Percentiles rank a stretch among this genome's conserved stretches.
Conservation (phyloP, 2,329 filamentous ascomycete genomes). For the Diaporthe capsici region DNA sequence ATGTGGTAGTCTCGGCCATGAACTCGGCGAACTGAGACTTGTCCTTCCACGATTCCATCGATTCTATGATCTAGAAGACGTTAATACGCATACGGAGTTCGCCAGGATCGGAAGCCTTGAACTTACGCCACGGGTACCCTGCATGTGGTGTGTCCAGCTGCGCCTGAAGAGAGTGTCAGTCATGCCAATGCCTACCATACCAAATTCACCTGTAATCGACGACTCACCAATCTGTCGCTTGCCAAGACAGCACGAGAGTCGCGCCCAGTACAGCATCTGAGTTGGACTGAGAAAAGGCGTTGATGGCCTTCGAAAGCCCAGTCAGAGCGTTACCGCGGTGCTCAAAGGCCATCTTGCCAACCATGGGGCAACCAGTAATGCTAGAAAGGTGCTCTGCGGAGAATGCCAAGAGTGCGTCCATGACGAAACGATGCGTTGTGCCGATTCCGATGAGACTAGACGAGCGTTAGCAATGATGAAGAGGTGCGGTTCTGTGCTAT, state of each 20-base stretch:
- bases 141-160: conserved; percentile 93
- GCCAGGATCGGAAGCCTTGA: background rate
- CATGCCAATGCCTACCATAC: background rate
- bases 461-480: conserved; percentile 41
- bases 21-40: conserved; percentile 89
- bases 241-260: conserved; percentile 94
- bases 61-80: conserved; percentile 78
- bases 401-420: conserved; percentile 92
- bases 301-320: conserved; percentile 89
- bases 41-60: conserved; percentile 93
- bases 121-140: conserved; percentile 89
- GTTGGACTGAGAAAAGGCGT: conserved; percentile 85
- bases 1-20: conserved; percentile 83
- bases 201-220: background rate
- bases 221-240: conserved; percentile 92
- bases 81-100: background rate
- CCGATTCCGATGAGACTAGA: conserved; percentile 85
- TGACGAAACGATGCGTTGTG: conserved; percentile 86
- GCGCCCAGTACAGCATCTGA: conserved; percentile 93
- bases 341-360: conserved; percentile 89
- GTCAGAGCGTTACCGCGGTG: conserved; percentile 89
- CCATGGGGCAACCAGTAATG: conserved; percentile 87
- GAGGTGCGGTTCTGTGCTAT: conserved; percentile 38
- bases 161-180: conserved; percentile 71
- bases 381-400: conserved; percentile 96